phyloP scores from a whole-genome alignment of 257 asterid genomes.

The Fraxinus quadrangulata region DNA sequence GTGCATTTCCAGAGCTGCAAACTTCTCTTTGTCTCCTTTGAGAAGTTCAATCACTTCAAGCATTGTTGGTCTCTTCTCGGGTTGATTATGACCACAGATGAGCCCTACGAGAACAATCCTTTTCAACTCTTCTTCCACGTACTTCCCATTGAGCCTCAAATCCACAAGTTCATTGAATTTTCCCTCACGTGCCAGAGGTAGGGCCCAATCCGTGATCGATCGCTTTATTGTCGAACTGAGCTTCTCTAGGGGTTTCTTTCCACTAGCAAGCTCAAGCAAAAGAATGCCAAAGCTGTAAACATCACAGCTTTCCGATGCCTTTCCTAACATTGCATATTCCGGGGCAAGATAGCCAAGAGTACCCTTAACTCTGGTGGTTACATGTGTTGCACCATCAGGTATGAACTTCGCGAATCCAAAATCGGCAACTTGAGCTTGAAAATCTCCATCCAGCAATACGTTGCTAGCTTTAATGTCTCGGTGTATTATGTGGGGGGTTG shows the following conservation, averaged over 20 bases:
- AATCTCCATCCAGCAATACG: slow-evolving; percentile 66
- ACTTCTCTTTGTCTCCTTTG: slow-evolving; percentile 75
- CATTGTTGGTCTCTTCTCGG: slow-evolving; percentile 85
- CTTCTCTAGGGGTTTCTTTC: slow-evolving; percentile 84
- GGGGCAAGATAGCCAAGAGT: slow-evolving; percentile 95
- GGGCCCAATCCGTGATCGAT: slow-evolving; percentile 77
- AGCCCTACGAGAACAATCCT: slow-evolving; percentile 67
- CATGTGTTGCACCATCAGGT: slow-evolving; percentile 92
- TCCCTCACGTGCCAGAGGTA: slow-evolving; percentile 65
- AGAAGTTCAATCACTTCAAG: slow-evolving; percentile 72
- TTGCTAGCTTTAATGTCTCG: slow-evolving; percentile 91
- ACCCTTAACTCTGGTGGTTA: slow-evolving; percentile 80
- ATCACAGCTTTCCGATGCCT: slow-evolving; percentile 89
- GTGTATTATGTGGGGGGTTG: slow-evolving; percentile 88
- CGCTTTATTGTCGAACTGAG: slow-evolving; percentile 47
- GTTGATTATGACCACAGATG: slow-evolving; percentile 57
- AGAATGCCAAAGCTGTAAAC: slow-evolving; percentile 93
- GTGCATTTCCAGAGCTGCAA: slow-evolving; percentile 58
- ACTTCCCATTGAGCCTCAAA: slow-evolving; percentile 56
- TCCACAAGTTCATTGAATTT: slow-evolving; percentile 73
- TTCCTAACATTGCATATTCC: slow-evolving; percentile 84
- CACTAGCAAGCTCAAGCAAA: slow-evolving; percentile 87
- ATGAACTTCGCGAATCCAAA: slow-evolving; percentile 85
- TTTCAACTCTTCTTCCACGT: slow-evolving; percentile 74
- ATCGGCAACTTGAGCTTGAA: slow-evolving; percentile 84